phyloP scores from a whole-genome alignment of 1,139 yeast species.

The Taphrina sp. region DNA sequence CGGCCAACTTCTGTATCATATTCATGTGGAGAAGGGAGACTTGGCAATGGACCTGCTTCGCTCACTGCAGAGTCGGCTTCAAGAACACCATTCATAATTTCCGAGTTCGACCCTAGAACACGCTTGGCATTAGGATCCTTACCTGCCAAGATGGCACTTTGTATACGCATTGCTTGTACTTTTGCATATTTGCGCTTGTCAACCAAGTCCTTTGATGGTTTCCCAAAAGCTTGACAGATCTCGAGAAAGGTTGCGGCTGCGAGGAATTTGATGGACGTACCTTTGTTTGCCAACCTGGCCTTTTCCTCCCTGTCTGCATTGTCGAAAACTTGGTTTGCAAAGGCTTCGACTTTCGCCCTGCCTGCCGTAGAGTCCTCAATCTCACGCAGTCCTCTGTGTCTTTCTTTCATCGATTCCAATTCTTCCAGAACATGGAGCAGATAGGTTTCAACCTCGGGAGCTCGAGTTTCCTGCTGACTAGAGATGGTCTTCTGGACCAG shows the following conservation, averaged over 20 bases:
- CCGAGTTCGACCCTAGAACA: too few relatives aligned
- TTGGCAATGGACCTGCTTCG: conserved; percentile 17
- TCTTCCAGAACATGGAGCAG: conserved; percentile 10
- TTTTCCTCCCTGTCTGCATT: conserved; percentile 51
- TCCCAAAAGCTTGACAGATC: conserved; percentile 48
- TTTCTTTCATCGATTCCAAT: conserved; percentile 37
- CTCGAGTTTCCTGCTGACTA: conserved; percentile 5
- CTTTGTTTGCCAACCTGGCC: conserved; percentile 41
- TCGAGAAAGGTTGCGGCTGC: conserved; percentile 55
- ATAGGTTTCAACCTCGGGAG: conserved; percentile 14
- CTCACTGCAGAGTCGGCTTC: conserved; percentile 13
- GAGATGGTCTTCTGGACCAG: conserved; percentile 21
- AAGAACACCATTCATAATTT: neutral
- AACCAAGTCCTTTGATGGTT: conserved; percentile 34
- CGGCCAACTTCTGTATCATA: too few relatives aligned
- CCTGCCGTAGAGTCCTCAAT: conserved; percentile 60
- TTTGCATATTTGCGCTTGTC: conserved; percentile 57
- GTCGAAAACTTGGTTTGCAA: conserved; percentile 62
- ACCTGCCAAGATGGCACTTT: conserved; percentile 50
- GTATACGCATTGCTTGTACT: conserved; percentile 58
- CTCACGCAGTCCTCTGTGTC: conserved; percentile 48
- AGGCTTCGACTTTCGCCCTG: conserved; percentile 58
- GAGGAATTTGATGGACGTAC: conserved; percentile 51
- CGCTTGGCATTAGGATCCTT: conserved; percentile 54
- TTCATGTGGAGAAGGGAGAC: too few relatives aligned